A percentile compares a stretch with the other conserved stretches of the same genome.
phyloP scores from a whole-genome alignment of 2,329 filamentous ascomycete genomes.

The Penicillium digitatum region DNA sequence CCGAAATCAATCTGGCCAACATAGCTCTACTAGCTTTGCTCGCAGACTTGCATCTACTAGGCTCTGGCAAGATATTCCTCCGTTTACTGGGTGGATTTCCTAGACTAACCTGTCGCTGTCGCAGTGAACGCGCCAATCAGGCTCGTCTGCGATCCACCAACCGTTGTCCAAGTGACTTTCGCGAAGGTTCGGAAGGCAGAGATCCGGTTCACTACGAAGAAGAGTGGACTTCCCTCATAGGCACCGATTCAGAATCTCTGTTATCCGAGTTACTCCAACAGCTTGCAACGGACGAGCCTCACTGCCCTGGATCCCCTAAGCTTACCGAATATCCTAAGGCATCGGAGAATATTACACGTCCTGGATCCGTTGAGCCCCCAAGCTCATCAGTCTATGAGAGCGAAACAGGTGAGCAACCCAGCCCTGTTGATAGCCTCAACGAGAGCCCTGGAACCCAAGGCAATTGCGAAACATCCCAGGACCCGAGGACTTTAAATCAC shows the following conservation, averaged over 20 bases:
- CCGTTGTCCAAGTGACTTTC: not conserved
- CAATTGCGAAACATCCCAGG: not conserved
- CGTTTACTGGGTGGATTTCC: not conserved
- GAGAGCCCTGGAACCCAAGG: not conserved
- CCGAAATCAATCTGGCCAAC: not conserved
- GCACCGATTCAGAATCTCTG: not conserved
- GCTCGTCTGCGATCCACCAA: not conserved
- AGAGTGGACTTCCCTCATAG: conserved; percentile 1
- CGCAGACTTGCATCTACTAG: not conserved
- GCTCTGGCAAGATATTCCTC: not conserved
- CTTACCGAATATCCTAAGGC: not conserved
- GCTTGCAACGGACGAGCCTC: not conserved
- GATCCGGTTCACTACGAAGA: not conserved
- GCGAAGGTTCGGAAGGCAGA: not conserved
- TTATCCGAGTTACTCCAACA: not conserved
- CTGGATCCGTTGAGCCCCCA: not conserved
- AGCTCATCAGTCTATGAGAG: conserved; percentile 1
- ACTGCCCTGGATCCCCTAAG: not conserved
- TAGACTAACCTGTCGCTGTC: not conserved
- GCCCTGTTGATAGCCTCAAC: not conserved
- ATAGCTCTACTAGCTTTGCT: not conserved
- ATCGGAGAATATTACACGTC: not conserved
- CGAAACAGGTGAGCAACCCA: conserved; percentile 1
- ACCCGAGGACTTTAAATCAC: not conserved
- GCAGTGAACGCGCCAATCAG: not conserved